Evolutionary conservation across 176 grass and related monocot genomes (phyloP).

Genomic region (Zoysia japonica): DNA sequence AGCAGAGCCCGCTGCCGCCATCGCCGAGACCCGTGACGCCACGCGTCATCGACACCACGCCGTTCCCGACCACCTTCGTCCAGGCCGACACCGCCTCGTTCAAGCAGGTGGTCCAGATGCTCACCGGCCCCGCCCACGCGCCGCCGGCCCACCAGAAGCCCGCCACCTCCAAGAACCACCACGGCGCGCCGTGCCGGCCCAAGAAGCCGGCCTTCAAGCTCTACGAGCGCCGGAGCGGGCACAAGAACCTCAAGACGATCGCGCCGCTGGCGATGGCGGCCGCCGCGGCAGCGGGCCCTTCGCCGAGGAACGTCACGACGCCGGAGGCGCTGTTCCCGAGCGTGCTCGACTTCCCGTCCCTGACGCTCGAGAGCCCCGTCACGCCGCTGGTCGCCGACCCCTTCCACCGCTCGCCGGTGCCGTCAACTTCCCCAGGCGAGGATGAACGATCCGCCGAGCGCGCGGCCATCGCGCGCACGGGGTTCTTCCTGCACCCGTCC

Average conservation of each 20-base stretch:
- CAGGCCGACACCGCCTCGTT: constrained; percentile 78
- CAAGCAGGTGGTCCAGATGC: constrained; percentile 87
- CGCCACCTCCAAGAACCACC: constrained; percentile 7
- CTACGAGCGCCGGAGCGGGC: constrained; percentile 66
- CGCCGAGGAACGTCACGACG: constrained; percentile 28
- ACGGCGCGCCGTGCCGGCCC: constrained; percentile 42
- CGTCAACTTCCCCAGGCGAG: constrained; percentile 41
- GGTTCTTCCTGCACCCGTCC: constrained; percentile 84
- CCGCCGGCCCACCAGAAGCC: constrained; percentile 36
- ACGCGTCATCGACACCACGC: constrained; percentile 71
- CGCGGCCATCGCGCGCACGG: constrained; percentile 64
- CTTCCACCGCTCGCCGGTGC: constrained; percentile 56
- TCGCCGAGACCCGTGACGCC: constrained; percentile 51
- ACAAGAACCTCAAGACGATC: constrained; percentile 78
- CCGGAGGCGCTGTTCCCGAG: constrained; percentile 60
- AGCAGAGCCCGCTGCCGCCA: neutral
- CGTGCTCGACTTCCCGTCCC: constrained; percentile 71
- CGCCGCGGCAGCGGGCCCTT: constrained; percentile 43
- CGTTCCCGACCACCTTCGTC: constrained; percentile 81
- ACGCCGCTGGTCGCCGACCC: constrained; percentile 71
- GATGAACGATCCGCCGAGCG: constrained; percentile 50
- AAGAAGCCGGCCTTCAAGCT: constrained; percentile 77
- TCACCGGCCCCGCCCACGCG: constrained; percentile 57
- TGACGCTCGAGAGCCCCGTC: constrained; percentile 69
- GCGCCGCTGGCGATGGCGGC: constrained; percentile 60